phyloP scores from a whole-genome alignment of 768 basidiomycete species.

The Leccinellum rugosiceps region DNA sequence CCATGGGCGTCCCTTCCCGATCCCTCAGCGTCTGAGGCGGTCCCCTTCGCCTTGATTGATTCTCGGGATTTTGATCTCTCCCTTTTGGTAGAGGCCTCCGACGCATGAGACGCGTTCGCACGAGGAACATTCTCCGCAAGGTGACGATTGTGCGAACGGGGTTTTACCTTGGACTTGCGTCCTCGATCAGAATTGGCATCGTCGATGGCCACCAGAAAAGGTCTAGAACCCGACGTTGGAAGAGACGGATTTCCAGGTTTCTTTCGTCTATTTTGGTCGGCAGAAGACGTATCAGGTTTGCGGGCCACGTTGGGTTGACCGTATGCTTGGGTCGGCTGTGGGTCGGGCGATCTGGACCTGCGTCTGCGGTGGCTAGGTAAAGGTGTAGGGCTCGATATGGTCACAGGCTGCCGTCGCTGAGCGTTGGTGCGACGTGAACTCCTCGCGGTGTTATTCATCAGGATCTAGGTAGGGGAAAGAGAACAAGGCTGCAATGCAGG shows the following conservation, averaged over 20 bases:
- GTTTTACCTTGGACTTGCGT: constrained; percentile 30
- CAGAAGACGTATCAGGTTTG: constrained; percentile 22
- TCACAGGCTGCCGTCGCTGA: constrained; percentile 21
- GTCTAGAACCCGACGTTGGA: constrained; percentile 15
- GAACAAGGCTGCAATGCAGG: neutral
- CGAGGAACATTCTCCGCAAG: constrained; percentile 18
- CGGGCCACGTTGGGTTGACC: constrained; percentile 4
- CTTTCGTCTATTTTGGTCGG: constrained; percentile 31
- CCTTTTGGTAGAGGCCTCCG: constrained; percentile 17
- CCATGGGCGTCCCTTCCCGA: constrained; percentile 22
- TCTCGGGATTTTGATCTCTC: constrained; percentile 40
- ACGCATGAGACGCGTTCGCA: constrained; percentile 7
- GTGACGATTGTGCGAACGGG: constrained; percentile 24
- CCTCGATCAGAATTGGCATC: constrained; percentile 30
- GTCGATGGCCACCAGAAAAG: constrained; percentile 29
- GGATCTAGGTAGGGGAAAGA: neutral
- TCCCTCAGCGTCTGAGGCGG: constrained; percentile 28
- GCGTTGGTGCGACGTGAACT: constrained; percentile 26
- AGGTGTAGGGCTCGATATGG: constrained; percentile 16
- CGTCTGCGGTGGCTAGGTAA: constrained; percentile 25
- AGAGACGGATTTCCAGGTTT: constrained; percentile 16
- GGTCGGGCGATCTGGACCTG: constrained; percentile 36
- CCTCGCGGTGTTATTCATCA: constrained; percentile 24
- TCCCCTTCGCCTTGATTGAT: constrained; percentile 21
- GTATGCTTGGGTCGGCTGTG: constrained; percentile 19